Percentiles rank a stretch among this genome's conserved stretches.
These are phyloP conservation scores for Chernovozyma aurita DNA, from an alignment of 1,139 yeast genomes.

Conservation along the genomic window DNA sequence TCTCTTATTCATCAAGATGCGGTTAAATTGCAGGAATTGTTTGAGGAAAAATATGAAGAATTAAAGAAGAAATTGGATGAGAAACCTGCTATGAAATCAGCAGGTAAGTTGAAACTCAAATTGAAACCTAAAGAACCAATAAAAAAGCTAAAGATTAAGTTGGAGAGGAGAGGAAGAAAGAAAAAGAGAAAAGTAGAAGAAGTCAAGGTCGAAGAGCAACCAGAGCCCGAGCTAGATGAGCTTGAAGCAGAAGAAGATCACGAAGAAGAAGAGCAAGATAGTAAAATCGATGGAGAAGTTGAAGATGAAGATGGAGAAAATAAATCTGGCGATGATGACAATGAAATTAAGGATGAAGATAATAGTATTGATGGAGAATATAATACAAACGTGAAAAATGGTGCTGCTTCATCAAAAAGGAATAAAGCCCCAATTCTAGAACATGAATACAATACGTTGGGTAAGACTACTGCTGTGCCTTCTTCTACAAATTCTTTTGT, in stretches of 20 bases:
- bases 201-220: constrained; percentile 16
- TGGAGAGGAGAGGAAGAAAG: constrained; percentile 18
- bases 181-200: constrained; percentile 15
- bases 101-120: constrained; percentile 22
- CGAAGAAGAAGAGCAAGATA: constrained; percentile 11
- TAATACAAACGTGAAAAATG: constrained; percentile 6
- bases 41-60: constrained; percentile 25
- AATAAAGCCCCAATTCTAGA: constrained; percentile 12
- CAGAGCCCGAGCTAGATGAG: constrained; percentile 13
- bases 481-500: constrained; percentile 28
- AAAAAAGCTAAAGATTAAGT: constrained; percentile 19
- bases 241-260: constrained; percentile 10
- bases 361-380: constrained; percentile 11
- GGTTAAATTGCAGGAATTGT: constrained; percentile 33
- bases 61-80: constrained; percentile 17
- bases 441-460: constrained; percentile 18
- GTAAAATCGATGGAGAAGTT: constrained; percentile 7
- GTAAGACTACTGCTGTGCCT: constrained; percentile 25
- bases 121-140: constrained; percentile 14
- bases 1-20: constrained; percentile 58
- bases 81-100: constrained; percentile 6
- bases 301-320: constrained; percentile 8
- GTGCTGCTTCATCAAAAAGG: constrained; percentile 6
- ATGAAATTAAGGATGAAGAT: constrained; percentile 9
- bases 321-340: constrained; percentile 7